Percentiles rank a stretch among this genome's conserved stretches.
Conservation (phyloP, 2,329 filamentous ascomycete genomes). For the Westerdykella sp. region DNA sequence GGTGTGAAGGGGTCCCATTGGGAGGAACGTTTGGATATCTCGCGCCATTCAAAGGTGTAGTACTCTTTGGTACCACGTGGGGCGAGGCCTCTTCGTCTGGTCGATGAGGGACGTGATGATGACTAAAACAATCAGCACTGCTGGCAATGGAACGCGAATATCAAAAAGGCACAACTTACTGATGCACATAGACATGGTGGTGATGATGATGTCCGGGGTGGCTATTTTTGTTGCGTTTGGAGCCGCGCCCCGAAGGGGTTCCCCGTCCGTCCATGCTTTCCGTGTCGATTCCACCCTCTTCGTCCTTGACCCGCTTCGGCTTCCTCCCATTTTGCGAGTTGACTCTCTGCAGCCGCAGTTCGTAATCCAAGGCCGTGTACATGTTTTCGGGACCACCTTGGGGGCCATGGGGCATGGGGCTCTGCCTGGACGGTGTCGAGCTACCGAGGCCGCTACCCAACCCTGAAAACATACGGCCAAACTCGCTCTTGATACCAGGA, state of each 20-base stretch:
- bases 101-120: conserved; percentile 52
- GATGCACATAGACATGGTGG: conserved; percentile 46
- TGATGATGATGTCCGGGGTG: conserved; percentile 56
- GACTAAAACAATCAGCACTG: conserved; percentile 23
- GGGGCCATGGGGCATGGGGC: conserved; percentile 40
- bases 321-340: conserved; percentile 36
- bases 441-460: conserved; percentile 65
- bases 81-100: conserved; percentile 45
- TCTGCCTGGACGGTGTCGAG: conserved; percentile 49
- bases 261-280: conserved; percentile 60
- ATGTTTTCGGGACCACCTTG: conserved; percentile 24
- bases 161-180: conserved; percentile 37
- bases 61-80: conserved; percentile 8
- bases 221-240: conserved; percentile 54
- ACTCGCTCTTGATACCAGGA: conserved; percentile 88
- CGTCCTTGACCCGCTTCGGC: conserved; percentile 65
- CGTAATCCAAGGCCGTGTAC: conserved; percentile 23
- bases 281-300: conserved; percentile 58
- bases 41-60: conserved; percentile 15
- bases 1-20: conserved; percentile 27
- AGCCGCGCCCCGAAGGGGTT: conserved; percentile 58
- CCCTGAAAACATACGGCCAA: conserved; percentile 92
- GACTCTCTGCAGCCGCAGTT: conserved; percentile 29
- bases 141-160: not conserved
- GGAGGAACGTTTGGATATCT: conserved; percentile 25